Evolutionary conservation across 1,284 basidiomycete species (phyloP), one percentile per base, ranked within the genome.

Genomic region (Volvariella volvacea): DNA sequence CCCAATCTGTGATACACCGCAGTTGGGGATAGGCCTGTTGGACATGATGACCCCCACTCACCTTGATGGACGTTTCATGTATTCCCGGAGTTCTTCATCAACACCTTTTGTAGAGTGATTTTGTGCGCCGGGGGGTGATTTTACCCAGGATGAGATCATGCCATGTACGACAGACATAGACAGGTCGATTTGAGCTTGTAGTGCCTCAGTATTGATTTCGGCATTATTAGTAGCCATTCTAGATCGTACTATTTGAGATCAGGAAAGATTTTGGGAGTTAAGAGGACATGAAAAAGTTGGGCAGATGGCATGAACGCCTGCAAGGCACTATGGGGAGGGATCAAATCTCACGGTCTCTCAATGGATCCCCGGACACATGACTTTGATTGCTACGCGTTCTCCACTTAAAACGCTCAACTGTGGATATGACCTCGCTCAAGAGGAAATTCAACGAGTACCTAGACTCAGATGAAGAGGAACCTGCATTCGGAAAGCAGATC

Each of bases 151-250:
- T 12, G 81, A 70, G 30, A 86, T 76, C 49, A 88, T 67, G 55
- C 76, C 71, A 51, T 86, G 74, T 1, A 79, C 77, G 59, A 82
- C 77, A 3, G 85, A 78, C 75, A 88, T 75, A n/a, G 85, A 78
- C 55, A 85, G 66, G 61, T 88, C 82, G 46, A 88, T 77, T 60
- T 83, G 80, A 21, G 84, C 83, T 57, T 88, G 85, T 28, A 88
- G 66, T 30, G 73, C 65, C 53, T 85, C 80, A 33, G 69, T 52
- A 56, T 85, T 80, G 44, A 85, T 66, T 15, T 15, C 34, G 19
- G 25, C 6, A 28, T 28, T 28, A 28, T 28, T 12, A 12, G 25
- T 28, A 28, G 25, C 12, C 25, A 28, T 28, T 28, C 25, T 28
- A 6, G 25, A 6, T 28, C 12, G 12, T 28, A 12, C 6, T 28